These are phyloP conservation scores for Parasitella parasitica DNA, from an alignment of 371 early-diverging fungal species.

Conservation along the genomic window DNA sequence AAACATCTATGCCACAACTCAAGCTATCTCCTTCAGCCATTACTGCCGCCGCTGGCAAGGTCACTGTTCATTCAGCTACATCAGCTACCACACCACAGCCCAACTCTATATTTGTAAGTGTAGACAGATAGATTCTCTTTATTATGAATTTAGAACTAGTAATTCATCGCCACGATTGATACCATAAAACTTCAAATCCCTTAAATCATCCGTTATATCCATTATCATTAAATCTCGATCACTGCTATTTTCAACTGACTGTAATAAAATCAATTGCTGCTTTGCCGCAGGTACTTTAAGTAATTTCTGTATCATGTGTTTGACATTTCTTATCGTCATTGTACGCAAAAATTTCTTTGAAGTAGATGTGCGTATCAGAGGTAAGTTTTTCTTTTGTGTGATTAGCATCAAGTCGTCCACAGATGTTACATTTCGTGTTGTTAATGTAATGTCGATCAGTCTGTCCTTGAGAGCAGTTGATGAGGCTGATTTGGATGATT, in stretches of 20 bases:
- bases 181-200: constrained; percentile 46
- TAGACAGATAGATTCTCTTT: background rate
- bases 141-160: background rate
- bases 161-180: constrained; percentile 36
- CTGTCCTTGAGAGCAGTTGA: constrained; percentile 65
- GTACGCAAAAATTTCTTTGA: constrained; percentile 53
- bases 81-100: background rate
- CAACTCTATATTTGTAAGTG: background rate
- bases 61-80: background rate
- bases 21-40: background rate
- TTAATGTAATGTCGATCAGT: constrained; percentile 41
- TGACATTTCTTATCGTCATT: constrained; percentile 42
- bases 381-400: constrained; percentile 17
- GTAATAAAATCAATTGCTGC: constrained; percentile 34
- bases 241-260: background rate
- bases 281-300: constrained; percentile 33
- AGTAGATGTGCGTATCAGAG: constrained; percentile 24
- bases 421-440: constrained; percentile 4
- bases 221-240: constrained; percentile 23
- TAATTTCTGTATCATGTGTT: constrained; percentile 40
- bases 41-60: background rate
- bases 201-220: constrained; percentile 41
- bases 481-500: constrained; percentile 30
- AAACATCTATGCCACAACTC: background rate
- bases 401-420: constrained; percentile 2